Evolutionary conservation across 2,329 filamentous ascomycete species (phyloP), one percentile per base, ranked within the genome.

Genomic region (Colletotrichum tofieldiae): DNA sequence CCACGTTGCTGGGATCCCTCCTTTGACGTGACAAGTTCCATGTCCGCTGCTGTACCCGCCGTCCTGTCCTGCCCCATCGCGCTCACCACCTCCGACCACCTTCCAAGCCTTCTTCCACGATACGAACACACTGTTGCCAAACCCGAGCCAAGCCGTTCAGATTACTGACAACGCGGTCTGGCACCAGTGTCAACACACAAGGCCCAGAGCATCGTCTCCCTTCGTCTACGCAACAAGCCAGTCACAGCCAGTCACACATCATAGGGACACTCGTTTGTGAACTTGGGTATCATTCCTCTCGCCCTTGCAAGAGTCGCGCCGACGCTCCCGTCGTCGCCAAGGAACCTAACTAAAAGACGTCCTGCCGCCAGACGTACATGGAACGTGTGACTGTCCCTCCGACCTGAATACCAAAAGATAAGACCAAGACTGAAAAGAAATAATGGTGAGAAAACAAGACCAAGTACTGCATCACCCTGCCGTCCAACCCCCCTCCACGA

Each of bases 231-330:
- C 49, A 61, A 51, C 55, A 58, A n/a, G n/a, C n/a, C n/a, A n/a
- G n/a, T n/a, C n/a, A n/a, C n/a, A 20, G 29, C 54, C 7, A 41
- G 29, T 26, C 63, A 29, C 52, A 62, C 8, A 26, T 26, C 29
- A 14, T 26, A 5, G n/a, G 32, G 6, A 32, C 29, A 47, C 20
- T 63, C 6, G 20, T 56, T 67, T 65, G 51, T 35, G 29, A 55
- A 65, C 61, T 62, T 58, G 71, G 71, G 61, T 73, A 73, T 73
- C 71, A 71, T 73, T 73, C 71, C 71, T 61, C 67, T 73, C 56
- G 71, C 67, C 54, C 56, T 55, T 66, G 59, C 63, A 58, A 62
- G 39, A 72, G 59, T 69, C 65, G 52, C 65, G 59, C 39, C 54
- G 52, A 65, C 43, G 35, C 35, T 62, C n/a, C 32, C 32, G 59